A percentile compares a stretch with the other conserved stretches of the same genome.
Conservation (phyloP, 2,329 filamentous ascomycete species). For the Cercospora janseana region DNA sequence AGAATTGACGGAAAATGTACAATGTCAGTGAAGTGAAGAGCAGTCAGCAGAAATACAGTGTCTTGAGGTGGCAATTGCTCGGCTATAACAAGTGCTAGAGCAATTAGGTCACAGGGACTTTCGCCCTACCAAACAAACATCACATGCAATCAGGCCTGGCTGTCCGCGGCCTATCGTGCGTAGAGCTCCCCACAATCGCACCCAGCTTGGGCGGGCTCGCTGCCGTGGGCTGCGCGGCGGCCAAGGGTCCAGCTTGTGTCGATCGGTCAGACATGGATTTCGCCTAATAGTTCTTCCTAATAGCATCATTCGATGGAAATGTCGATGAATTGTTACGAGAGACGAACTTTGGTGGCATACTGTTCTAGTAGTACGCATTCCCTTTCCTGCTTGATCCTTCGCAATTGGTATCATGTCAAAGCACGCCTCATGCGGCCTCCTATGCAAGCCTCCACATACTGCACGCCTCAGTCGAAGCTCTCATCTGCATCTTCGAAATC, state of each 20-base stretch:
- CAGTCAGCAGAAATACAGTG: background rate
- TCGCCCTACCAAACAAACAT: too few relatives aligned
- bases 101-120: background rate
- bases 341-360: slow-evolving; percentile 12
- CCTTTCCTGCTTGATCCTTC: background rate
- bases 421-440: background rate
- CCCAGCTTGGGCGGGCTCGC: too few relatives aligned
- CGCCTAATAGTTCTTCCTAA: slow-evolving; percentile 4
- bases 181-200: too few relatives aligned
- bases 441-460: background rate
- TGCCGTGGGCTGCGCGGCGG: background rate
- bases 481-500: slow-evolving; percentile 25
- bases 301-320: background rate
- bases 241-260: too few relatives aligned
- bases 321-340: slow-evolving; percentile 11
- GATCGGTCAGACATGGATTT: background rate
- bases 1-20: too few relatives aligned
- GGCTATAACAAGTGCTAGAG: slow-evolving; percentile 9
- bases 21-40: background rate
- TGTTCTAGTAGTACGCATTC: background rate
- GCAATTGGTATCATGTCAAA: background rate
- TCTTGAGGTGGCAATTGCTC: slow-evolving; percentile 12
- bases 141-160: too few relatives aligned
- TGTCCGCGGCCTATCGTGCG: slow-evolving; percentile 8
- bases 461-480: slow-evolving; percentile 20